phyloP scores from a whole-genome alignment of 2,329 filamentous ascomycete species.

The Thielaviopsis punctulata region DNA sequence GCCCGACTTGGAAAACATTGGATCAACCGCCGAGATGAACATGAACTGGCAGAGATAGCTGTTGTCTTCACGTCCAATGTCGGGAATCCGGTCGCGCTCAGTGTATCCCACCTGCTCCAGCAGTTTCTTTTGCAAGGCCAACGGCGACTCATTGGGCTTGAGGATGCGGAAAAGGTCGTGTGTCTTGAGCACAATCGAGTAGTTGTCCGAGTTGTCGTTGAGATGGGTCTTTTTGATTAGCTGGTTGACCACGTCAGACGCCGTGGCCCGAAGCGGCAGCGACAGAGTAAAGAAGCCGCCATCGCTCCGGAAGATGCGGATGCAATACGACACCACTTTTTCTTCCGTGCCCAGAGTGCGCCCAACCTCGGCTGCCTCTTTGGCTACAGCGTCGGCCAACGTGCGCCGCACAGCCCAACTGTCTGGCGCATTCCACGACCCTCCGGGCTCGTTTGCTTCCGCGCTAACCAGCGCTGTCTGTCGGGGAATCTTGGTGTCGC shows the following conservation, averaged over 20 bases:
- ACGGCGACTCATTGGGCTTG: slow-evolving; percentile 58
- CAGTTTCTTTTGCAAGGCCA: slow-evolving; percentile 80
- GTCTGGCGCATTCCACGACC: slow-evolving; percentile 82
- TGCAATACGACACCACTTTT: slow-evolving; percentile 65
- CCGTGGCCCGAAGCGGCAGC: slow-evolving; percentile 65
- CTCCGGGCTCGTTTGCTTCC: slow-evolving; percentile 23
- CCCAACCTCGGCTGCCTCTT: slow-evolving; percentile 42
- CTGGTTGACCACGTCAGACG: slow-evolving; percentile 73
- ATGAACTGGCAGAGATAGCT: slow-evolving; percentile 93
- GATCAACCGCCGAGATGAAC: slow-evolving; percentile 49
- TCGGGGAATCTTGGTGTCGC: neutral
- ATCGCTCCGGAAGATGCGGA: slow-evolving; percentile 86
- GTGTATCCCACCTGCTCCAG: slow-evolving; percentile 86
- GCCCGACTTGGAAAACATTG: slow-evolving; percentile 43
- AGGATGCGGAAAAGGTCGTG: slow-evolving; percentile 78
- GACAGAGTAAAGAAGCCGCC: slow-evolving; percentile 89
- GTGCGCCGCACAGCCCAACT: slow-evolving; percentile 82
- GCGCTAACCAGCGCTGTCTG: neutral
- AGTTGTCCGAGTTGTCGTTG: slow-evolving; percentile 79
- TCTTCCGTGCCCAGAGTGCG: slow-evolving; percentile 55
- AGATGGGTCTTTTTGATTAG: slow-evolving; percentile 89
- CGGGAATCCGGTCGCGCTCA: slow-evolving; percentile 71
- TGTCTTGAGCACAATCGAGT: slow-evolving; percentile 88
- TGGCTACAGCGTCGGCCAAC: slow-evolving; percentile 47
- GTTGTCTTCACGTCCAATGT: slow-evolving; percentile 90